A percentile compares a stretch with the other conserved stretches of the same genome.
phyloP scores from a whole-genome alignment of 164 flowering plant genomes.

The Santalum album region DNA sequence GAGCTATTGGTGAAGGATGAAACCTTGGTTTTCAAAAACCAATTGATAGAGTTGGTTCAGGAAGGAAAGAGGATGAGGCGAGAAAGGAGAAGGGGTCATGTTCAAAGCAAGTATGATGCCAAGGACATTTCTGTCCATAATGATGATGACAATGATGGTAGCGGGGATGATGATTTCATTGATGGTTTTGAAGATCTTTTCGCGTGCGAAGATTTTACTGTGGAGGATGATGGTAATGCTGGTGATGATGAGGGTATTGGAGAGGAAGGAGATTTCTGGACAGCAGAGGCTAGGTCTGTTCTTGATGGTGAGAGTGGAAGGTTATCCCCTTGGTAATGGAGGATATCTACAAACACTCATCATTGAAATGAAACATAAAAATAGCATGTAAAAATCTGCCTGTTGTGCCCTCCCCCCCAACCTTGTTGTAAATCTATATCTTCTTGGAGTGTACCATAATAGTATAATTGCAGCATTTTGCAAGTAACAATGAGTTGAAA shows the following conservation, averaged over 20 bases:
- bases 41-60: slow-evolving; percentile 46
- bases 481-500: no score
- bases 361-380: no score
- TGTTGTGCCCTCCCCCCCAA: no score
- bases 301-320: slow-evolving; percentile 3
- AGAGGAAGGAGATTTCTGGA: slow-evolving; percentile 42
- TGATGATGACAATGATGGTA: slow-evolving; percentile 14
- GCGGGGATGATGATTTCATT: slow-evolving; percentile 19
- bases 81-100: slow-evolving; percentile 29
- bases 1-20: slow-evolving; percentile 54
- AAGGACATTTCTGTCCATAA: background rate
- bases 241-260: slow-evolving; percentile 16
- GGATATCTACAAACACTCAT: background rate
- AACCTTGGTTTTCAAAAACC: slow-evolving; percentile 30
- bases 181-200: slow-evolving; percentile 52
- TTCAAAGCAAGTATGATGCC: background rate
- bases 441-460: no score
- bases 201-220: slow-evolving; percentile 34
- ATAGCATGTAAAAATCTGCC: no score
- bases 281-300: slow-evolving; percentile 14
- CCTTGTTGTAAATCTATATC: no score
- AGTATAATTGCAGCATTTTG: no score
- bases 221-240: slow-evolving; percentile 25
- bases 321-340: slow-evolving; percentile 25
- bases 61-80: slow-evolving; percentile 70